Conservation (phyloP, 1,284 basidiomycete genomes). For the Sporisorium sorghi region DNA sequence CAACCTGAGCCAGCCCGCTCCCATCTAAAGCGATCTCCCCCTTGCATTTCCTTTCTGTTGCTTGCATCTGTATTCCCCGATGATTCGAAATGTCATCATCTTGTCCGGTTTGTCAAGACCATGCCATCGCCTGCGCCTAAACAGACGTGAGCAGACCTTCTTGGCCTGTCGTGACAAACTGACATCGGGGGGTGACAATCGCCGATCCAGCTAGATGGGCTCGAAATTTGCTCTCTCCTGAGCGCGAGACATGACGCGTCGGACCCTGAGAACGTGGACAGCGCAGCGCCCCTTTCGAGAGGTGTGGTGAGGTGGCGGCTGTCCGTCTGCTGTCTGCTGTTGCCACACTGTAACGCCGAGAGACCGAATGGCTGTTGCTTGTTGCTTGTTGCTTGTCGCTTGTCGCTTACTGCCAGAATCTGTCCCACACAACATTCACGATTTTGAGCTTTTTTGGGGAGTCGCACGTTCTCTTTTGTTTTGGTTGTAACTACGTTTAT, state of each 20-base stretch:
- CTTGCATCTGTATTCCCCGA: constrained; percentile 29
- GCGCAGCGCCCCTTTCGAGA: no score
- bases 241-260: constrained; percentile 21
- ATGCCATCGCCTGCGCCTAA: no score
- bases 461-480: constrained; percentile 3
- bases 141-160: background rate
- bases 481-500: no score
- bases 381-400: no score
- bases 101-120: no score
- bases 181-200: background rate
- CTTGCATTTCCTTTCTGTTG: background rate
- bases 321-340: no score
- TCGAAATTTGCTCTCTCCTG: no score
- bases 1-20: constrained; percentile 73
- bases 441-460: background rate
- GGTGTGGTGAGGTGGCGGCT: no score
- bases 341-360: background rate
- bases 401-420: no score
- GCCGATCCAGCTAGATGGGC: background rate
- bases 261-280: constrained; percentile 44
- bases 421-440: no score
- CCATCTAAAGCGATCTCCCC: constrained; percentile 35
- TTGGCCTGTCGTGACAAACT: background rate
- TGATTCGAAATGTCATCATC: constrained; percentile 24
- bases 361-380: background rate